These are phyloP conservation scores for Rhododendron molle DNA, from an alignment of 148 eudicot species.

Conservation along the genomic window DNA sequence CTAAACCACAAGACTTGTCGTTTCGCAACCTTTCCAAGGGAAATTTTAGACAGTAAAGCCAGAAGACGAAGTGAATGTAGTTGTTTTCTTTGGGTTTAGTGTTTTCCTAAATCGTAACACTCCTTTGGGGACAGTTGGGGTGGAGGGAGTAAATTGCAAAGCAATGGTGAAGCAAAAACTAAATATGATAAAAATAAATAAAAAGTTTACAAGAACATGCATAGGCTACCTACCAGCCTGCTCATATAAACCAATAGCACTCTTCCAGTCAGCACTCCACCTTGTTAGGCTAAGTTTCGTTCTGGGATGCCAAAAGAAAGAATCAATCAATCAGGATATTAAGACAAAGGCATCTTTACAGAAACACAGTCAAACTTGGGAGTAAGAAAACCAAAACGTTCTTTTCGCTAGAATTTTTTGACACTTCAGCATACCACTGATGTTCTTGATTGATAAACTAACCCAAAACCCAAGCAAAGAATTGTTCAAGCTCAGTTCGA, in stretches of 20 bases:
- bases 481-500: not conserved
- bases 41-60: not conserved
- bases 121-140: not conserved
- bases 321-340: not conserved
- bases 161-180: not conserved
- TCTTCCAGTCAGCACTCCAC: slow-evolving; percentile 91
- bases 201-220: not conserved
- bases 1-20: not conserved
- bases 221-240: slow-evolving; percentile 57
- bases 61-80: not conserved
- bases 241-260: slow-evolving; percentile 66
- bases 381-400: not conserved
- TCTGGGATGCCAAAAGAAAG: slow-evolving; percentile 17
- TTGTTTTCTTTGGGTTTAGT: not conserved
- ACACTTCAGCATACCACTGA: not conserved
- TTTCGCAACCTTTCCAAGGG: not conserved
- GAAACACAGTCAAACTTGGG: not conserved
- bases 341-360: not conserved
- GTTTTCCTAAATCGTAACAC: not conserved
- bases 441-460: not conserved
- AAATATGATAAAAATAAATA: not conserved
- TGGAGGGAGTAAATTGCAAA: too few relatives aligned
- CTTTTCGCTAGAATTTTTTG: not conserved
- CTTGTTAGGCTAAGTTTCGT: slow-evolving; percentile 76
- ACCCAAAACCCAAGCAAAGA: not conserved